phyloP scores from a whole-genome alignment of 1,284 basidiomycete genomes.

The Ustilago loliicola region DNA sequence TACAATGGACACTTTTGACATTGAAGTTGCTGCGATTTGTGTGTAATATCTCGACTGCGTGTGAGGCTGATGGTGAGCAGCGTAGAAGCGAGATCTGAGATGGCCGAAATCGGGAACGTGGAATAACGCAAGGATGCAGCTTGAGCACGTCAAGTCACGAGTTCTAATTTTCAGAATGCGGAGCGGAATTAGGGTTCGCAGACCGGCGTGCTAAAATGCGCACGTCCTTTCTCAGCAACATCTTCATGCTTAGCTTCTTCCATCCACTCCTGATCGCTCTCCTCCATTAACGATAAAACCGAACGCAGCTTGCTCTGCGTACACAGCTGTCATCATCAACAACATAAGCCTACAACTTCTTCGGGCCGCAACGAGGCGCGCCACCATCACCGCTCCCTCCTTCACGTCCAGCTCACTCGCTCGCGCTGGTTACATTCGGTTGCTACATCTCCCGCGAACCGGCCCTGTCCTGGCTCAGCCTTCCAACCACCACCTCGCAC shows the following conservation, averaged over 20 bases:
- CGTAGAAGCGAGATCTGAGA: conserved; percentile 3
- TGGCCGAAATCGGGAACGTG: neutral
- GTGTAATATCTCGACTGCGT: too few species aligned
- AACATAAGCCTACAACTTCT: neutral
- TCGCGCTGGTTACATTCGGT: neutral
- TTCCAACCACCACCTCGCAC: neutral
- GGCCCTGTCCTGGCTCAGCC: neutral
- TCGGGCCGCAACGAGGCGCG: conserved; percentile 3
- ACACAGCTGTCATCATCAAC: neutral
- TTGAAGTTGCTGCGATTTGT: too few species aligned
- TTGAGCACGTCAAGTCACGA: conserved; percentile 35
- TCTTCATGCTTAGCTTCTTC: neutral
- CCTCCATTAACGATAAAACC: neutral
- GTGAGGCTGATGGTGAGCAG: neutral
- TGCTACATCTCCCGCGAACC: neutral
- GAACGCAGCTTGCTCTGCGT: neutral
- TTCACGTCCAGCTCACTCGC: neutral
- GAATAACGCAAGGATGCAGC: conserved; percentile 30
- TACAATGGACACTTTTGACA: conserved; percentile 13
- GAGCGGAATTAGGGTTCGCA: neutral
- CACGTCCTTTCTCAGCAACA: neutral
- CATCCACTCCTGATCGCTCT: neutral
- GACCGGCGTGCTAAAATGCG: too few species aligned
- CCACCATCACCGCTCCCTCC: neutral
- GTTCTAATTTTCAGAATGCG: conserved; percentile 18